Evolutionary conservation across 352 stramenopile species (phyloP), one percentile per base, ranked within the genome.

Genomic region (Phytophthora melonis): DNA sequence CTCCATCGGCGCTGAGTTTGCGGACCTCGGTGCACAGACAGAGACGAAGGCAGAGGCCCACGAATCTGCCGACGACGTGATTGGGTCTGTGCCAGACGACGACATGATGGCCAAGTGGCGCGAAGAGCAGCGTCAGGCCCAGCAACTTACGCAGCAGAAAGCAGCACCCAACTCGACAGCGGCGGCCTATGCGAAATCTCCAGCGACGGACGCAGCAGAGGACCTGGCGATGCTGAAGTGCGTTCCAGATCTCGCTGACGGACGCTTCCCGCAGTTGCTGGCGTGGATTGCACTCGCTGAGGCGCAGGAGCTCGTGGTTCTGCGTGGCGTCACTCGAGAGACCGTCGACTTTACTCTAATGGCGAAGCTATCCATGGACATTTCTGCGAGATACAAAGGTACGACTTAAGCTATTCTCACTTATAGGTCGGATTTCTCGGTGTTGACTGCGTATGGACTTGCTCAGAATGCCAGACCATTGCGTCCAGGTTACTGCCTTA

Each of bases 341-440:
- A 75, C 78, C 34, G 83, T 90, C 16, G 86, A 93, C 58, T 90
- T 81, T n/a, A 49, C 82, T 21, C 80, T 93, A 57, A 90, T 92
- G 81, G 76, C 78, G 67, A 91, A 89, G 63, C 68, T 93, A 25
- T 79, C 81, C 43, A 79, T 86, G 70, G 84, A 93, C 50, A 75
- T 91, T 34, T 78, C 83, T 13, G 52, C 56, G 47, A 79, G 86
- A 53, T 93, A 83, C 71, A 79, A 74, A 79, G 79, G 81, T 81
- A 41, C 9, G 67, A 25, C 19, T 36, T 65, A 10, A 14, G 14
- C 5, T 11, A 21, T 14, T 16, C 36, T 43, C 30, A 43, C 34
- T 43, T 43, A 16, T 34, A 7, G 30, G 30, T 34, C 30, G 30
- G 18, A 25, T 30, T 16, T n/a, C 55, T 8, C 25, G 4, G 41